phyloP scores from a whole-genome alignment of 2,329 filamentous ascomycete species.

The Rosellinia necatrix region DNA sequence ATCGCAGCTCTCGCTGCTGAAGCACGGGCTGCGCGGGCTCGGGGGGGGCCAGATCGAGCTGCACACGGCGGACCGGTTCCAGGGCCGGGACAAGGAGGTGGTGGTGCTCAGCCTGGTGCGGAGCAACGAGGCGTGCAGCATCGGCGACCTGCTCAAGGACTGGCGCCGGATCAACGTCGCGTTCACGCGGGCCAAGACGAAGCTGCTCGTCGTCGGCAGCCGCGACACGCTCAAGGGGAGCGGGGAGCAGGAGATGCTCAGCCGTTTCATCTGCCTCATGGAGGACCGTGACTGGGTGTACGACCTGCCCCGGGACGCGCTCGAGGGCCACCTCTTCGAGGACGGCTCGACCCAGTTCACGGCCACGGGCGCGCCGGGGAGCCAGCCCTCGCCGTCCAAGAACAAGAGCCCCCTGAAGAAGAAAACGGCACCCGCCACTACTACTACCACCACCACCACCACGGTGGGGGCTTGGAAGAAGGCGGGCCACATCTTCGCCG shows the following conservation, averaged over 20 bases:
- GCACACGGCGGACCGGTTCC: conserved; percentile 96
- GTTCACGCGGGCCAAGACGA: conserved; percentile 89
- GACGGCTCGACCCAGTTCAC: conserved; percentile 57
- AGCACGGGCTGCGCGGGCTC: conserved; percentile 67
- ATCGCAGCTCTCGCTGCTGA: conserved; percentile 83
- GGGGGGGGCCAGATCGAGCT: conserved; percentile 77
- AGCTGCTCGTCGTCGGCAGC: conserved; percentile 87
- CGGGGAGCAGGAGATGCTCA: conserved; percentile 75
- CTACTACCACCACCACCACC: too few species aligned
- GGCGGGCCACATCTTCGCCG: conserved; percentile 6
- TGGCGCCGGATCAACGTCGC: conserved; percentile 95
- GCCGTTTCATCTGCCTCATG: conserved; percentile 76
- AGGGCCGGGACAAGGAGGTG: conserved; percentile 93
- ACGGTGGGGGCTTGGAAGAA: conserved; percentile 15
- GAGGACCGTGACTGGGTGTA: conserved; percentile 79
- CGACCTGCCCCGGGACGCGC: conserved; percentile 67
- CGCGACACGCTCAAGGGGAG: conserved; percentile 76
- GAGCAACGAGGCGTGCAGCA: conserved; percentile 77
- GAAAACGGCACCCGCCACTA: conserved; percentile 30
- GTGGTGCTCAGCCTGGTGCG: conserved; percentile 86
- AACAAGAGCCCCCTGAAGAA: conserved; percentile 22
- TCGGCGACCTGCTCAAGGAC: conserved; percentile 91
- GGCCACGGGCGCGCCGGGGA: conserved; percentile 32
- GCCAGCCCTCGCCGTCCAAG: conserved; percentile 28
- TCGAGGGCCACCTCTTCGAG: conserved; percentile 71